These are phyloP conservation scores for Coffea canephora DNA, from an alignment of 257 asterid genomes.

Conservation along the genomic window DNA sequence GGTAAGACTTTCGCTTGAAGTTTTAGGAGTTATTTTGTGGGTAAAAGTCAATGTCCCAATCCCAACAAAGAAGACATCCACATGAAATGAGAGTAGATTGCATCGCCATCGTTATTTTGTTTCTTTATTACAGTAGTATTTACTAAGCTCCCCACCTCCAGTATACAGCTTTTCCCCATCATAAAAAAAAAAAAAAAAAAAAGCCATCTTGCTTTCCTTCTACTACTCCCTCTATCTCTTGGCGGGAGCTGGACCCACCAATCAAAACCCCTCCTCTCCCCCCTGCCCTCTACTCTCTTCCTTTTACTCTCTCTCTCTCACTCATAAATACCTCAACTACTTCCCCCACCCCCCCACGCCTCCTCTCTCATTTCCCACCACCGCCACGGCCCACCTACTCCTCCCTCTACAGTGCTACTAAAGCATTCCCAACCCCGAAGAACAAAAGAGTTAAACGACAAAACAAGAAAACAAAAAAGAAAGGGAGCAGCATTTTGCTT, in stretches of 20 bases:
- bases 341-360: slow-evolving; percentile 22
- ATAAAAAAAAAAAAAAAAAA: neutral
- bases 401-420: neutral
- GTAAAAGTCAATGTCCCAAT: neutral
- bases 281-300: too few species aligned
- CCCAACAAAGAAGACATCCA: neutral
- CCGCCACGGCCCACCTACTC: slow-evolving; percentile 1
- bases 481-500: neutral
- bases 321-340: slow-evolving; percentile 63
- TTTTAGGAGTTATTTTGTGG: neutral
- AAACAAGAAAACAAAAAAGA: neutral
- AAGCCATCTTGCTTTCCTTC: slow-evolving; percentile 47
- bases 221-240: slow-evolving; percentile 34
- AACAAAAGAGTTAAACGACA: neutral
- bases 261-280: slow-evolving; percentile 14
- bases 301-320: slow-evolving; percentile 27
- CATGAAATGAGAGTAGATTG: neutral
- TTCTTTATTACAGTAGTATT: neutral
- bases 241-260: slow-evolving; percentile 44
- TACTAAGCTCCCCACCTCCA: neutral
- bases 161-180: neutral
- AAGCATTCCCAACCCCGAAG: neutral
- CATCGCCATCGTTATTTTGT: slow-evolving; percentile 6
- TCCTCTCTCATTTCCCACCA: slow-evolving; percentile 5
- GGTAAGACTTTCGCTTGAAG: too few species aligned